Percentiles rank a stretch among this genome's conserved stretches.
phyloP scores from a whole-genome alignment of 2,329 filamentous ascomycete genomes.

The Hymenoscyphus albidus region DNA sequence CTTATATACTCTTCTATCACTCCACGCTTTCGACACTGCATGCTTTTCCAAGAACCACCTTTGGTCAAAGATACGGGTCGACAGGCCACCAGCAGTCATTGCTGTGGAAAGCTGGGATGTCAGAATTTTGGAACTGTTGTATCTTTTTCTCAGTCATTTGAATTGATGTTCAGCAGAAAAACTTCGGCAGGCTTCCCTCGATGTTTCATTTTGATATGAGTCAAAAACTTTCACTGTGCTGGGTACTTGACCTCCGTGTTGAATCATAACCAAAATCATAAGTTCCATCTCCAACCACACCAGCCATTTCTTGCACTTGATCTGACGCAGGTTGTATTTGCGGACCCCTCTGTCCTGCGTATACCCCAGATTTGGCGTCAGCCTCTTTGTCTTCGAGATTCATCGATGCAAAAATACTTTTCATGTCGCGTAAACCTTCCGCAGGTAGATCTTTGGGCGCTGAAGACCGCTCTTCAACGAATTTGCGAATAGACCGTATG shows the following conservation, averaged over 20 bases:
- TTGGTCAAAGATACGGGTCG: too few species aligned
- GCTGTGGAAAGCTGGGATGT: too few species aligned
- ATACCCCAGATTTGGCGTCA: background rate
- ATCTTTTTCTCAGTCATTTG: too few species aligned
- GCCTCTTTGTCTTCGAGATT: constrained; percentile 42
- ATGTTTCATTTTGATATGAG: background rate
- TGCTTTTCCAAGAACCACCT: too few species aligned
- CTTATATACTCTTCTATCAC: background rate
- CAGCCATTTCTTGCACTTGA: constrained; percentile 12
- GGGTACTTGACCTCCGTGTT: constrained; percentile 7
- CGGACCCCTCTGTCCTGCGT: background rate
- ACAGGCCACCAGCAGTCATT: too few species aligned
- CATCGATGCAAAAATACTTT: constrained; percentile 65
- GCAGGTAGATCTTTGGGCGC: constrained; percentile 53
- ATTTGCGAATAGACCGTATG: constrained; percentile 71
- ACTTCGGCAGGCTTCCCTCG: background rate
- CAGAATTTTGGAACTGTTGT: too few species aligned
- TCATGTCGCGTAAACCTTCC: constrained; percentile 70
- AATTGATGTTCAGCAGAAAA: background rate
- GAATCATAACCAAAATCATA: constrained; percentile 18
- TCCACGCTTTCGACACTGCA: background rate
- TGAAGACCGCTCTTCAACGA: constrained; percentile 73
- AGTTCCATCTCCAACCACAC: constrained; percentile 17
- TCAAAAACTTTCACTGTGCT: background rate
- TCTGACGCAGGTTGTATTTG: background rate